Percentiles rank a stretch among this genome's conserved stretches.
Conservation (phyloP, 176 grass and related monocot species). For the Juncus inflexus region DNA sequence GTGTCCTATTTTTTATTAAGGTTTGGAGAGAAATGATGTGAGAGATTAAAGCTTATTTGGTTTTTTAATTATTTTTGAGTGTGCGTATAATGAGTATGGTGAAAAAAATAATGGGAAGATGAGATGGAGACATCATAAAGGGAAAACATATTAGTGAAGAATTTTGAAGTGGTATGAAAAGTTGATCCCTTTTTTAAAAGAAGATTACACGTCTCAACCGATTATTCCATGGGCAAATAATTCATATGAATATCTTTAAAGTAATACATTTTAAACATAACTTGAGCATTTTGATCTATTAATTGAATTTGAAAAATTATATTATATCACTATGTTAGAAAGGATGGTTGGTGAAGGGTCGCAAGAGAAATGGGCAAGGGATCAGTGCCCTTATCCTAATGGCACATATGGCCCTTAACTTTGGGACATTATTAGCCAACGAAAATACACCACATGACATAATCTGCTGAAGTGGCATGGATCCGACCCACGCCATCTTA, state of each 20-base stretch:
- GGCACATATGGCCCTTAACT: background rate
- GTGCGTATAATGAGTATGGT: background rate
- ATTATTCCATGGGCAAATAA: slow-evolving; percentile 18
- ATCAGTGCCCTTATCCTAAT: slow-evolving; percentile 14
- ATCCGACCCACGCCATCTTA: background rate
- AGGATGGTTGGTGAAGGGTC: slow-evolving; percentile 23
- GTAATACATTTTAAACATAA: background rate
- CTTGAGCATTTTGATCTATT: background rate
- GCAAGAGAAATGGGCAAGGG: slow-evolving; percentile 19
- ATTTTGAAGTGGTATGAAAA: slow-evolving; percentile 26
- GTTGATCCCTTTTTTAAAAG: slow-evolving; percentile 20
- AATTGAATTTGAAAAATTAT: background rate
- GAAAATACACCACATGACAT: background rate
- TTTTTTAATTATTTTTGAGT: background rate
- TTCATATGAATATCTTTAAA: background rate
- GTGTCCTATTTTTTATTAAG: background rate
- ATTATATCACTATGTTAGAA: slow-evolving; percentile 2
- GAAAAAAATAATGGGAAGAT: slow-evolving; percentile 3
- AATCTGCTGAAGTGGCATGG: background rate
- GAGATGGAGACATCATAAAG: slow-evolving; percentile 20
- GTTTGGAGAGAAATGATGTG: background rate
- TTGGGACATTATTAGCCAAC: background rate
- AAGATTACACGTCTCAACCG: slow-evolving; percentile 25
- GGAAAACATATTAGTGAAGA: background rate
- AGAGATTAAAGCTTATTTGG: background rate